Base-by-base conservation (phyloP, 352 stramenopile genomes). In the Phytophthora constricta region DNA sequence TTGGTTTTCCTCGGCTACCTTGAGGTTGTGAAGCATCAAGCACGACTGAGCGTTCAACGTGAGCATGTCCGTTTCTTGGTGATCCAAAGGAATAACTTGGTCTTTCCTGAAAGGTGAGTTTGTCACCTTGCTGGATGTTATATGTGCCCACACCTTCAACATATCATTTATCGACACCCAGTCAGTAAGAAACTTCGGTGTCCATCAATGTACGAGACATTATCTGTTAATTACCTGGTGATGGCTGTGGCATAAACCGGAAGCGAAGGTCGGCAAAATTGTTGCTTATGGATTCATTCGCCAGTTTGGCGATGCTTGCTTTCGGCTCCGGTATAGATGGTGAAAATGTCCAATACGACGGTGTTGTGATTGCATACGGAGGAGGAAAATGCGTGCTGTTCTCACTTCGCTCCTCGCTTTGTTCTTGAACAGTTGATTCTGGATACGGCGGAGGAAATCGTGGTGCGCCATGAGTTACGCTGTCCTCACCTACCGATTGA, bases 111-210 rank as follows among this genome's bases (percentile, higher is more conserved):
- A 84, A 85, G 11, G 62, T 86, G n/a, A 79, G 55, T 20, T 54
- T 77, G 5, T 89, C 76, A n/a, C 79, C 73, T 2, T 73, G 67
- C 7, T 70, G 34, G 14, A 88, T 55, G 47, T 91, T 70, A 46
- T 91, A 91, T 47, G 63, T 60, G 3, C 82, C 76, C n/a, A 87
- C 80, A 22, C 80, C 78, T 68, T 58, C 47, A 4, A 49, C 7
- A 16, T 42, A 16, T 13, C 4, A 16, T 42, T 42, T 16, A 16
- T 26, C n/a, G n/a, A n/a, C n/a, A n/a, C n/a, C n/a, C n/a, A n/a
- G n/a, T n/a, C n/a, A n/a, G n/a, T n/a, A n/a, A n/a, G n/a, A n/a
- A n/a, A n/a, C n/a, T n/a, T n/a, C n/a, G n/a, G n/a, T n/a, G n/a
- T n/a, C n/a, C n/a, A n/a, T n/a, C n/a, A n/a, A n/a, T n/a, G n/a